phyloP scores from a whole-genome alignment of 2,329 filamentous ascomycete species.

The Epichloe glyceriae region DNA sequence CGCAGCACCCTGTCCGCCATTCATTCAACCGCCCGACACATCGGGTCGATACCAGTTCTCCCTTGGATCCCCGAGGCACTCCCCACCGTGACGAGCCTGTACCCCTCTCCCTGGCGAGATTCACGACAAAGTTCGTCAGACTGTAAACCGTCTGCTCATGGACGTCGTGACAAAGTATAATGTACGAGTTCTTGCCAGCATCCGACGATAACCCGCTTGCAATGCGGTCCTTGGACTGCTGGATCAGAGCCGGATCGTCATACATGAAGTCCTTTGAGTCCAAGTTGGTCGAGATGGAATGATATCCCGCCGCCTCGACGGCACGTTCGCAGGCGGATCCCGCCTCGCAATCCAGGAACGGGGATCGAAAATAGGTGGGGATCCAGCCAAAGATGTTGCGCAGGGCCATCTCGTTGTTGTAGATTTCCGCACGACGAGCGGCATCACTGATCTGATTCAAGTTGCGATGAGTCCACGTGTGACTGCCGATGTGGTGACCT shows the following conservation, averaged over 20 bases:
- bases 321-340: slow-evolving; percentile 25
- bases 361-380: slow-evolving; percentile 31
- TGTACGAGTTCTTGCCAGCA: slow-evolving; percentile 23
- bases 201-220: slow-evolving; percentile 22
- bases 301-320: slow-evolving; percentile 34
- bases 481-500: slow-evolving; percentile 34
- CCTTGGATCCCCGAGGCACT: slow-evolving; percentile 41
- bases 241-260: slow-evolving; percentile 34
- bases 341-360: slow-evolving; percentile 29
- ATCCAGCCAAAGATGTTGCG: slow-evolving; percentile 28
- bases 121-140: slow-evolving; percentile 13
- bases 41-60: slow-evolving; percentile 37
- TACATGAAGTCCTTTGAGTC: slow-evolving; percentile 50
- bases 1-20: too few relatives aligned
- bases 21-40: background rate
- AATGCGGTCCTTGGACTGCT: slow-evolving; percentile 28
- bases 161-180: slow-evolving; percentile 41
- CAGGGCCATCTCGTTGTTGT: slow-evolving; percentile 31
- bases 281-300: slow-evolving; percentile 42
- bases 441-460: slow-evolving; percentile 23
- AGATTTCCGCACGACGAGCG: slow-evolving; percentile 25
- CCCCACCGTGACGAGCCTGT: slow-evolving; percentile 40
- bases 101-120: slow-evolving; percentile 9
- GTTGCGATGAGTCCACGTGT: slow-evolving; percentile 34
- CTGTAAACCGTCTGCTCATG: slow-evolving; percentile 32